Base-by-base conservation (phyloP, 2,329 filamentous ascomycete species). In the Monilinia laxa region DNA sequence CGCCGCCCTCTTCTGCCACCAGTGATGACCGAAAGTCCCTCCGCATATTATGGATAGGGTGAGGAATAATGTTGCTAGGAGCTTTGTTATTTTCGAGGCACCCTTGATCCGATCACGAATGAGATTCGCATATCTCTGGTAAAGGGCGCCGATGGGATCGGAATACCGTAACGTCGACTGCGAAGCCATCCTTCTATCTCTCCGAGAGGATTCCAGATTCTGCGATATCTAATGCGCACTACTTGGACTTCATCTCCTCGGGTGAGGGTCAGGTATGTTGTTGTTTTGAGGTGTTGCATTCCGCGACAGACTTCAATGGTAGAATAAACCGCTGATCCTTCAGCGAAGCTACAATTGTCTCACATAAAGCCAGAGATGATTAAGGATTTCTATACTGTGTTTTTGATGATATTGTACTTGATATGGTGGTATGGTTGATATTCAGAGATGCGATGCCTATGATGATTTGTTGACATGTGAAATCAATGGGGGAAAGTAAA, bases 141-240 rank as follows among this genome's bases (percentile, higher is more conserved):
- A 77, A 65, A 92, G 85, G 54, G 82, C 81, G 45, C 86, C 82
- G 75, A 93, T 81, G 74, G 89, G 85, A 78, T 90, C 87, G 78
- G 90, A 85, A 72, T 86, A 84, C 71, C 87, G 87, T 73, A 97
- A 83, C 6, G 90, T 97, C 66, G 94, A 97, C 81, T 96, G 93
- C 70, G 84, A 90, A 70, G 92, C 91, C 94, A 97, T 97, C 51
- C 45, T 60, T n/a, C 35, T 25, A 12, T 45, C 53, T 53, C 14
- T 53, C 25, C 11, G 31, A 47, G 28, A 28, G 40, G 11, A 6
- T 25, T 14, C 23, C 6, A 9, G 35, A 23, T 25, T 62, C 47
- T 62, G 64, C 55, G 47, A 59, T 52, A 52, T 60, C 18, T 12
- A 62, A 25, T 62, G n/a, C n/a, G 31, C 11, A 49, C 56, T 65